phyloP scores from a whole-genome alignment of 2,329 filamentous ascomycete species.

The Microdochium nivale region DNA sequence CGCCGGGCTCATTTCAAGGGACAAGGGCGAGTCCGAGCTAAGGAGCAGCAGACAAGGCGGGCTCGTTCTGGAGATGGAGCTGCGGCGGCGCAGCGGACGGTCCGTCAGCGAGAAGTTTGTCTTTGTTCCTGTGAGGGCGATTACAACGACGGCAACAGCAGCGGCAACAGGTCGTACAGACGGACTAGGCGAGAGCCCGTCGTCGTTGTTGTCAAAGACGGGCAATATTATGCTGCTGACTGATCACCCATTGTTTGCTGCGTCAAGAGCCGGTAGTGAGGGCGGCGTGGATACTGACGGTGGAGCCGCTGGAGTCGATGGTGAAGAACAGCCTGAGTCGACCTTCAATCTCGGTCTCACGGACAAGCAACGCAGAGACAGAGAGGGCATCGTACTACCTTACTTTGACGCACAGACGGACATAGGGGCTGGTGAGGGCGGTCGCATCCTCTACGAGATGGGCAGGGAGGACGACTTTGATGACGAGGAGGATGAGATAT shows the following conservation, averaged over 20 bases:
- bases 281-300: conserved; percentile 15
- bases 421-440: conserved; percentile 71
- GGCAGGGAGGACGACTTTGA: conserved; percentile 95
- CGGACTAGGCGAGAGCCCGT: conserved; percentile 7
- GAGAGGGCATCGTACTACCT: conserved; percentile 84
- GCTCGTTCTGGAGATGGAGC: conserved; percentile 75
- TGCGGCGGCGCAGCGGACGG: conserved; percentile 74
- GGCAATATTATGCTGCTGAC: conserved; percentile 51
- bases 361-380: conserved; percentile 78
- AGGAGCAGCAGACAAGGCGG: conserved; percentile 24
- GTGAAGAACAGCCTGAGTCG: conserved; percentile 48
- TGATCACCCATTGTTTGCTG: conserved; percentile 62
- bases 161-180: conserved; percentile 7
- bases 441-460: conserved; percentile 94
- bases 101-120: conserved; percentile 63
- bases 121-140: conserved; percentile 22
- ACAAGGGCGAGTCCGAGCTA: background rate
- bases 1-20: conserved; percentile 2
- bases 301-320: conserved; percentile 27
- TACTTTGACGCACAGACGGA: conserved; percentile 95
- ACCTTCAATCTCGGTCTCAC: conserved; percentile 85
- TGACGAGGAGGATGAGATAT: conserved; percentile 55
- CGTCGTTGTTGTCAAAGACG: conserved; percentile 13
- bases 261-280: conserved; percentile 26
- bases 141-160: background rate